phyloP scores from a whole-genome alignment of 306 rosid genomes.

The Psophocarpus tetragonolobus region DNA sequence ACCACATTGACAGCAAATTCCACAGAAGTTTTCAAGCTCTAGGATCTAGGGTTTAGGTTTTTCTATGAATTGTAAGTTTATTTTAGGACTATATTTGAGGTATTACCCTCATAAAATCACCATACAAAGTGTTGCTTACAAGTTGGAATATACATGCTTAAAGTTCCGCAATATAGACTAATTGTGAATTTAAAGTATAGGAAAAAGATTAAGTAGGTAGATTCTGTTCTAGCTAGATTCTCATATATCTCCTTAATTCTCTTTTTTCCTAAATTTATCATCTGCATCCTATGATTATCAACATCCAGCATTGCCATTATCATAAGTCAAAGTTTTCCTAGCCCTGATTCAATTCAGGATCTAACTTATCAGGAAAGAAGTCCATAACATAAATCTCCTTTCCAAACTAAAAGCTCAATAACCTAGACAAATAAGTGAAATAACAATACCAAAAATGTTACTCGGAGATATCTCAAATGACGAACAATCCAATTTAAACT shows the following conservation, averaged over 20 bases:
- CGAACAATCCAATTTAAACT: conserved; percentile 29
- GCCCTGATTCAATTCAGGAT: neutral
- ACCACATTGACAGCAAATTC: conserved; percentile 12
- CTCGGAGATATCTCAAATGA: conserved; percentile 15
- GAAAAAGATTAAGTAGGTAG: conserved; percentile 19
- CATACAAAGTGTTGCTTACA: neutral
- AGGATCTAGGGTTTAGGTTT: neutral
- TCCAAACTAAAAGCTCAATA: conserved; percentile 18
- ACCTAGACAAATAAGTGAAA: conserved; percentile 20
- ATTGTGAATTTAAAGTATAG: neutral
- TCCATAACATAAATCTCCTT: neutral
- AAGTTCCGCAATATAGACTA: neutral
- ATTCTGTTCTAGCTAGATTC: conserved; percentile 20
- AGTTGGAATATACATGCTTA: neutral
- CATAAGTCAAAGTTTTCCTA: neutral
- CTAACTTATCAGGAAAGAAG: neutral
- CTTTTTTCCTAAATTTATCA: conserved; percentile 4
- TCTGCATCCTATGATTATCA: neutral
- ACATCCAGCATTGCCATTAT: neutral
- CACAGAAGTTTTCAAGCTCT: neutral
- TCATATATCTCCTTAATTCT: neutral
- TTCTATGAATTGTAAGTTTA: neutral
- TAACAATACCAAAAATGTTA: conserved; percentile 8
- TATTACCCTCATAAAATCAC: neutral
- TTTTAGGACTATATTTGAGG: conserved; percentile 5